phyloP scores from a whole-genome alignment of 768 basidiomycete species.

The Serendipita sp. region DNA sequence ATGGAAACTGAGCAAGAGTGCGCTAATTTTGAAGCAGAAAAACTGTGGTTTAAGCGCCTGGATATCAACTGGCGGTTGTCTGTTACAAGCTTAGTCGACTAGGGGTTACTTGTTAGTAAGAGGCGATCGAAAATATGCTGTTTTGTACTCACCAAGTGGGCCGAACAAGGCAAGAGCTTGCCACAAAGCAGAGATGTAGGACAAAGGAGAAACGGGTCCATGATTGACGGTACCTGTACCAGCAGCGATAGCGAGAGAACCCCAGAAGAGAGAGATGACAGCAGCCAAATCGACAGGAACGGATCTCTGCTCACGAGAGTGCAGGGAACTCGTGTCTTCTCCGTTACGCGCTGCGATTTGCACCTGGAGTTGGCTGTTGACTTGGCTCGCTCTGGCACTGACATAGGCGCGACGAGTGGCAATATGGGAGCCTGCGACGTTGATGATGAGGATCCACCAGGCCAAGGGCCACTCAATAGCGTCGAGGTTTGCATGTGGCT shows the following conservation, averaged over 20 bases:
- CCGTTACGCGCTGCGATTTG: not conserved
- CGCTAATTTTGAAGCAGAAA: too few species aligned
- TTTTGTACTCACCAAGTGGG: not conserved
- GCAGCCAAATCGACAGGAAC: conserved; percentile 1
- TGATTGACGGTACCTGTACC: not conserved
- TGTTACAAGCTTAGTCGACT: too few species aligned
- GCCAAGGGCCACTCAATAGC: conserved; percentile 1
- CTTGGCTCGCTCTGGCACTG: not conserved
- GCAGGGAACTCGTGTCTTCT: not conserved
- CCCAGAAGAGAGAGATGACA: not conserved
- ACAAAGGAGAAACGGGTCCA: not conserved
- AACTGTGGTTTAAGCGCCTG: too few species aligned
- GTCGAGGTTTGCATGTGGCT: not conserved
- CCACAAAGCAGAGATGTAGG: not conserved
- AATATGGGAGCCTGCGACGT: not conserved
- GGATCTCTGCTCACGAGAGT: not conserved
- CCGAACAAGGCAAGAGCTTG: conserved; percentile 3
- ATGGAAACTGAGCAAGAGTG: too few species aligned
- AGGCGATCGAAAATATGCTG: not conserved
- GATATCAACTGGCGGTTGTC: too few species aligned
- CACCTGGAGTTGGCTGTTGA: not conserved
- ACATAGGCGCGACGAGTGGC: not conserved
- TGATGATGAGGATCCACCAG: conserved; percentile 4
- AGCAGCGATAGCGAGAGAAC: not conserved
- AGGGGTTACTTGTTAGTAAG: too few species aligned